These are phyloP conservation scores for Taphrina pruni DNA, from an alignment of 1,139 yeast species.

Conservation along the genomic window DNA sequence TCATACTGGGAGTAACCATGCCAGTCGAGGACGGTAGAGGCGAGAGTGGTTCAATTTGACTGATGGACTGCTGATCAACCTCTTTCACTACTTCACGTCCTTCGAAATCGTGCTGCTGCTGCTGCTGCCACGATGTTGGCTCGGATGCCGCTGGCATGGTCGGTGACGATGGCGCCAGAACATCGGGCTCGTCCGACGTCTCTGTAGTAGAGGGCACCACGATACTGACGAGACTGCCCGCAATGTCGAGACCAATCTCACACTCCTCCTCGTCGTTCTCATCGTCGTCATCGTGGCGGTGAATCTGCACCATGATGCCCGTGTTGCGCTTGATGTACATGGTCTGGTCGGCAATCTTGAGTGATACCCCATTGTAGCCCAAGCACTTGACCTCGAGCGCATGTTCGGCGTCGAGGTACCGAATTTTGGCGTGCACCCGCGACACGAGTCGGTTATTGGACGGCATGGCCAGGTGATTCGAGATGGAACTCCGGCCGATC, in stretches of 20 bases:
- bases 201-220: background rate
- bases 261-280: background rate
- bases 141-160: conserved; percentile 4
- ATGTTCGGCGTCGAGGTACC: conserved; percentile 49
- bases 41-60: conserved; percentile 4
- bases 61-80: conserved; percentile 6
- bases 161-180: conserved; percentile 36
- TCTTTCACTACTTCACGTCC: background rate
- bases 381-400: conserved; percentile 60
- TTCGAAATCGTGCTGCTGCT: too few relatives aligned
- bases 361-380: conserved; percentile 69
- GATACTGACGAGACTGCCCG: conserved; percentile 21
- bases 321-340: conserved; percentile 21
- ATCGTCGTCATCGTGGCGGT: background rate
- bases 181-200: background rate
- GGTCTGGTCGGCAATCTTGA: conserved; percentile 23
- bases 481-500: conserved; percentile 28
- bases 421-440: conserved; percentile 64
- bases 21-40: conserved; percentile 24
- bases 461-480: conserved; percentile 55
- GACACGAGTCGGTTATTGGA: conserved; percentile 65
- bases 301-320: conserved; percentile 24
- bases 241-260: conserved; percentile 29
- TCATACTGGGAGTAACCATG: conserved; percentile 26
- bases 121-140: background rate